phyloP scores from a whole-genome alignment of 2,329 filamentous ascomycete genomes.

The Chrysoporthe austroafricana region DNA sequence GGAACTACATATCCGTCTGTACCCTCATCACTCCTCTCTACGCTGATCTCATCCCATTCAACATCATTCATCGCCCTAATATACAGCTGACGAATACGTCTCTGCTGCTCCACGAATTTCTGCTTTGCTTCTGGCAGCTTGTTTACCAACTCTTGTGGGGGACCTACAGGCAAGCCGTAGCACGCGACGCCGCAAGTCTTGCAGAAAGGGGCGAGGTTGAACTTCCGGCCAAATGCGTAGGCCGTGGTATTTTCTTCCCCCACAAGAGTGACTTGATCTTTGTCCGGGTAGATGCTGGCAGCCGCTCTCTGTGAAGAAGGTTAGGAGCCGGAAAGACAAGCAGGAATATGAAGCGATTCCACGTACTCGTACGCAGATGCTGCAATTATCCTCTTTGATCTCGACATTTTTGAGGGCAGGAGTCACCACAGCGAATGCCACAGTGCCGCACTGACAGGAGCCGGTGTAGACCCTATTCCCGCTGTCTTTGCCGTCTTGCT shows the following conservation, averaged over 20 bases:
- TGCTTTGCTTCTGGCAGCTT: conserved; percentile 35
- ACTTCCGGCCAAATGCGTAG: conserved; percentile 34
- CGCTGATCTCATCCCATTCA: conserved; percentile 24
- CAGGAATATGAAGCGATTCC: background rate
- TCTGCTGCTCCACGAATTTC: conserved; percentile 29
- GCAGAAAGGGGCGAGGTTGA: conserved; percentile 34
- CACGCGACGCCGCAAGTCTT: conserved; percentile 37
- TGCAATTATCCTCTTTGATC: conserved; percentile 47
- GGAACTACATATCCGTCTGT: conserved; percentile 34
- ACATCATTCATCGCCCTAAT: conserved; percentile 25
- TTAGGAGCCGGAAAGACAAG: background rate
- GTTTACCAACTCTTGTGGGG: conserved; percentile 36
- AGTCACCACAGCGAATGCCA: conserved; percentile 31
- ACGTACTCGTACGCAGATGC: conserved; percentile 37
- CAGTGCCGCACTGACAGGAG: conserved; percentile 36
- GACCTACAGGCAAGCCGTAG: conserved; percentile 37
- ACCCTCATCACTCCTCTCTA: conserved; percentile 35
- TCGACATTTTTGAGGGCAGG: conserved; percentile 41
- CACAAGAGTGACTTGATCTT: conserved; percentile 35
- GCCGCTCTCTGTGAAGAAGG: conserved; percentile 33
- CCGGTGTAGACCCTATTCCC: conserved; percentile 30
- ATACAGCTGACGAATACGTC: conserved; percentile 23
- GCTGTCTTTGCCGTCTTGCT: background rate
- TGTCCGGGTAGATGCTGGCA: conserved; percentile 36
- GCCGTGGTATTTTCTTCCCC: conserved; percentile 35